Percentiles rank a stretch among this genome's conserved stretches.
Evolutionary conservation across 345 rosid genomes (phyloP).

Genomic region (Sonneratia caseolaris): DNA sequence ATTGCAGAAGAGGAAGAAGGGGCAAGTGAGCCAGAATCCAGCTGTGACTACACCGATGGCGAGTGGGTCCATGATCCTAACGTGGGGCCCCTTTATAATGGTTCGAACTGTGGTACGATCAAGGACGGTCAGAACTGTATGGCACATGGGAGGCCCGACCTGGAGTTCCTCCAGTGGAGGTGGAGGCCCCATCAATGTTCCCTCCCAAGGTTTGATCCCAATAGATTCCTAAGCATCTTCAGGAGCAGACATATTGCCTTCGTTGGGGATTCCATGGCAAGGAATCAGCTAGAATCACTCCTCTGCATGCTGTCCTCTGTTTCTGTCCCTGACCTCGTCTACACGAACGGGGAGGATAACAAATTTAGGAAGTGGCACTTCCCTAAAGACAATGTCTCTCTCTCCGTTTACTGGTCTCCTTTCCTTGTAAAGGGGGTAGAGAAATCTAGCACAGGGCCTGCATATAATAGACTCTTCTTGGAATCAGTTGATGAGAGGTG

Average conservation of each 20-base stretch:
- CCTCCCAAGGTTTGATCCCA: conserved; percentile 81
- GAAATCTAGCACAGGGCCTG: conserved; percentile 50
- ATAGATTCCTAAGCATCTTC: conserved; percentile 45
- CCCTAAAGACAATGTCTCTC: conserved; percentile 35
- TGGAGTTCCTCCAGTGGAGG: conserved; percentile 76
- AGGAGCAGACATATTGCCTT: conserved; percentile 67
- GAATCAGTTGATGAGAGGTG: conserved; percentile 72
- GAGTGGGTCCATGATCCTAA: conserved; percentile 59
- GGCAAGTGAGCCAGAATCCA: conserved; percentile 10
- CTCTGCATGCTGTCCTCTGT: conserved; percentile 64
- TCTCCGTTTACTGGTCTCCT: conserved; percentile 93
- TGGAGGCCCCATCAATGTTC: conserved; percentile 72
- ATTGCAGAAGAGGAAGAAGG: conserved; percentile 34
- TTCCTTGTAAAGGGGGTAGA: conserved; percentile 78
- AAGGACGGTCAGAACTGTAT: conserved; percentile 81
- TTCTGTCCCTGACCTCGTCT: conserved; percentile 46
- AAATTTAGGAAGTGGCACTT: conserved; percentile 77
- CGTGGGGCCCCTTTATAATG: conserved; percentile 64
- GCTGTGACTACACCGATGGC: conserved; percentile 70
- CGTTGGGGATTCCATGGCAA: conserved; percentile 96
- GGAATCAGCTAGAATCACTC: conserved; percentile 90
- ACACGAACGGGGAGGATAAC: conserved; percentile 58
- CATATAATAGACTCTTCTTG: conserved; percentile 56
- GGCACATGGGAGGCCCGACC: conserved; percentile 75
- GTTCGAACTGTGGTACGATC: conserved; percentile 68